Base-by-base conservation (phyloP, 2,329 filamentous ascomycete genomes). In the Calonectria leucothoes region DNA sequence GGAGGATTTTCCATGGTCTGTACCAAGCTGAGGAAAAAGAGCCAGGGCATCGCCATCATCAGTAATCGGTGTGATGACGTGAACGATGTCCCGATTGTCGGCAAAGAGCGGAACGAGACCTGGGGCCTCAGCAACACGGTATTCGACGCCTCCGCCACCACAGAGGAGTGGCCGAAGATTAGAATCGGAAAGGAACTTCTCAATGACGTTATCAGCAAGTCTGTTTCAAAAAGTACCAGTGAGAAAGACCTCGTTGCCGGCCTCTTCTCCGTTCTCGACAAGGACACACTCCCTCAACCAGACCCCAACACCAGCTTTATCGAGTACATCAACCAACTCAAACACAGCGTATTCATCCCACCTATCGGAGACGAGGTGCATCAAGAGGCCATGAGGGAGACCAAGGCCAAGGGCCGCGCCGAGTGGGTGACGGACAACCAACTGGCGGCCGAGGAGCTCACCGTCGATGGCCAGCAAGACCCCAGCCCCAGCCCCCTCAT, bases 1-100 rank as follows among this genome's bases (percentile, higher is more conserved):
- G 92, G 92, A 8, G 92, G 92, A 0, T 93, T 93, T 80, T 92
- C 90, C 29, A 88, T 94, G 79, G 86, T 93, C n/a, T 93, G 91
- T 74, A 91, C 90, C 11, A 92, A 91, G 78, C 84, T 94, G 77
- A 82, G 85, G 63, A 83, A 82, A 59, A 86, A 85, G 11, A 80
- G 88, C 27, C 85, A 90, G 72, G 88, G 88, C 0, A 83, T 93
- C 14, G 91, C 90, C 10, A 89, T 93, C 66, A 86, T 93, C 64
- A 92, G 90, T 61, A 93, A 93, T 80, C 88, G 91, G 35, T 88
- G 87, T 48, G 89, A 87, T 49, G 82, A 87, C 49, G 83, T 87
- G 2, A 85, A 87, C 5, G 86, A 90, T 33, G 91, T 93, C 1
- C 91, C 91, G 14, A 89, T 91, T 82, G 87, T 93, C 49, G 89